Conservation (phyloP, 169 alveolate genomes). For the Plasmodium yoelii region DNA sequence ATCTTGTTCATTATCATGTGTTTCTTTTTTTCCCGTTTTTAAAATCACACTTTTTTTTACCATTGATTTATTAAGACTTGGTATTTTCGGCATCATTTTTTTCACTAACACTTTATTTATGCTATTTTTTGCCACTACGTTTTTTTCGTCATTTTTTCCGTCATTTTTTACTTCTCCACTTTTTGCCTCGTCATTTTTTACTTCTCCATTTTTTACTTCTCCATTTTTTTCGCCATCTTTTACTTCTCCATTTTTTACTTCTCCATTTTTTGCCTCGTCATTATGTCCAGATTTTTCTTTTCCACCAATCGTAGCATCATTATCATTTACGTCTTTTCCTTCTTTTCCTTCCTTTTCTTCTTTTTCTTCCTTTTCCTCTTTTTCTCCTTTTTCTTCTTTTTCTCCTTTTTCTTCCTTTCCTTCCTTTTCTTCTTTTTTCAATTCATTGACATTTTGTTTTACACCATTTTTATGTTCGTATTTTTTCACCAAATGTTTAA, state of each 20-base stretch:
- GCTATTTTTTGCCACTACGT: neutral
- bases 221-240: too few species aligned
- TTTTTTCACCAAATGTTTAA: neutral
- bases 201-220: too few species aligned
- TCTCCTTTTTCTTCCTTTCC: neutral
- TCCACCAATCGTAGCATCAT: neutral
- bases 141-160: neutral
- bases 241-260: too few species aligned
- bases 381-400: neutral
- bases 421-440: neutral
- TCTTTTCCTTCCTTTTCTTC: neutral
- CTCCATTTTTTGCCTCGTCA: too few species aligned
- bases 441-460: neutral
- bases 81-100: too few species aligned
- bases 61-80: neutral
- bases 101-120: neutral
- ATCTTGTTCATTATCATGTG: neutral
- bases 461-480: neutral
- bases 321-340: neutral
- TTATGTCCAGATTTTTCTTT: neutral
- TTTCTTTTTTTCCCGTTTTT: neutral
- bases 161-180: too few species aligned
- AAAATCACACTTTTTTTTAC: neutral
- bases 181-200: too few species aligned
- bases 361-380: constrained; percentile 1